Evolutionary conservation across 1,284 basidiomycete species (phyloP).

Genomic region (Inonotus hispidus): DNA sequence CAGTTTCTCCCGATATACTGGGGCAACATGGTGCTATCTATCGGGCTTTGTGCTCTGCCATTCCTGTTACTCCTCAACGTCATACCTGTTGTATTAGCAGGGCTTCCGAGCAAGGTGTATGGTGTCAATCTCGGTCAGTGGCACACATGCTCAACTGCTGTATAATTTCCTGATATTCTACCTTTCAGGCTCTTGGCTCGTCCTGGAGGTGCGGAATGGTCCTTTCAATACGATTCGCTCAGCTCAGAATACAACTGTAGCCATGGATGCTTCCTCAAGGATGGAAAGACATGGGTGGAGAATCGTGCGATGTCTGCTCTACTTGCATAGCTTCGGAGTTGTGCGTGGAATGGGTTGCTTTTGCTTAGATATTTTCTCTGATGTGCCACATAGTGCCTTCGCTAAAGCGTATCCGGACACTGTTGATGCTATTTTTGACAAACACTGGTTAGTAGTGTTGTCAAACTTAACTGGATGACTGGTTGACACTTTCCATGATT

Average conservation of each 20-base stretch:
- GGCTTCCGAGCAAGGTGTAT: conserved; percentile 42
- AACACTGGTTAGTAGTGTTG: conserved; percentile 49
- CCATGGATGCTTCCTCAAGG: conserved; percentile 69
- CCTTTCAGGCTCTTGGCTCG: conserved; percentile 35
- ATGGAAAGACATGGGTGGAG: conserved; percentile 63
- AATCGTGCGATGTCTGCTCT: conserved; percentile 47
- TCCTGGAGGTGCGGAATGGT: conserved; percentile 36
- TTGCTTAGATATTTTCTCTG: background rate
- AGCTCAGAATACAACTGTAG: conserved; percentile 1
- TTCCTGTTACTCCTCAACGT: background rate
- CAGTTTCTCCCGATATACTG: background rate
- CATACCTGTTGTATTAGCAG: background rate
- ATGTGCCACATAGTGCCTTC: conserved; percentile 39
- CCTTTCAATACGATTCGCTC: background rate
- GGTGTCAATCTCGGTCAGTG: conserved; percentile 63
- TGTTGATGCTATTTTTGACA: conserved; percentile 52
- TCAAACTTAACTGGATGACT: background rate
- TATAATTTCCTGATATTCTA: background rate
- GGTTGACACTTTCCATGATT: background rate
- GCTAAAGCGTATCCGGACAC: conserved; percentile 52
- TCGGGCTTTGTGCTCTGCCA: background rate
- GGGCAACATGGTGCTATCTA: background rate
- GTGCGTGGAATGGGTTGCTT: conserved; percentile 30
- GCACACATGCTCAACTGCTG: conserved; percentile 28
- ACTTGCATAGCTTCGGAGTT: conserved; percentile 56